Evolutionary conservation across 345 rosid genomes (phyloP).

Genomic region (Gynandropsis gynandra): DNA sequence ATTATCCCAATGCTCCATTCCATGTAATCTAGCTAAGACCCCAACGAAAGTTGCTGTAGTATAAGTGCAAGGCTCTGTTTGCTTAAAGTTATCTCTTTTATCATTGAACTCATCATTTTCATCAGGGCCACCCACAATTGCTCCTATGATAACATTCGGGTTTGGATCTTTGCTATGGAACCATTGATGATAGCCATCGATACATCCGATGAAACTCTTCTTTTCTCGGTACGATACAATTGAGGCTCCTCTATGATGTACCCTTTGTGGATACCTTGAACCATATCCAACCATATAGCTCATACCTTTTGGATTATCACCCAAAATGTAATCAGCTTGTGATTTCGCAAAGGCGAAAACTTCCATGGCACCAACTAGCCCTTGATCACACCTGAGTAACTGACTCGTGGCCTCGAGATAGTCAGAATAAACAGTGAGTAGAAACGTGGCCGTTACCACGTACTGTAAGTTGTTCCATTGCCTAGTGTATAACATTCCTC

Average conservation of each 20-base stretch:
- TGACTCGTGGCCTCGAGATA: conserved; percentile 27
- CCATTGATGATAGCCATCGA: too few species aligned
- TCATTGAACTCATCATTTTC: too few species aligned
- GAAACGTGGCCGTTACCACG: conserved; percentile 51
- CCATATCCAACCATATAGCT: conserved; percentile 95
- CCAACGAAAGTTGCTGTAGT: too few species aligned
- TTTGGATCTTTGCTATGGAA: too few species aligned
- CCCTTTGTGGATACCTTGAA: conserved; percentile 51
- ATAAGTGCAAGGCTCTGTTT: too few species aligned
- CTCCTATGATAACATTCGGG: too few species aligned
- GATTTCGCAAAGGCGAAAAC: conserved; percentile 36
- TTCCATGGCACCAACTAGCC: background rate
- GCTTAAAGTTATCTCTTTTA: too few species aligned
- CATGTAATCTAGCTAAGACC: too few species aligned
- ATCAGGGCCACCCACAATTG: too few species aligned
- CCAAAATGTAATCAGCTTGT: conserved; percentile 81
- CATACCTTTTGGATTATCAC: conserved; percentile 69
- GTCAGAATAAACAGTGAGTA: conserved; percentile 52
- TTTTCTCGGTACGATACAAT: conserved; percentile 36
- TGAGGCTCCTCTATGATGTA: conserved; percentile 92
- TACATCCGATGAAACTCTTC: too few species aligned
- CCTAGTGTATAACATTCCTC: conserved; percentile 50
- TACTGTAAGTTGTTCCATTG: conserved; percentile 86
- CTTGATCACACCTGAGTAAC: conserved; percentile 27
- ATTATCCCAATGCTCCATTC: too few species aligned